Base-by-base conservation (phyloP, 495 filamentous ascomycete species). In the Podospora comata region DNA sequence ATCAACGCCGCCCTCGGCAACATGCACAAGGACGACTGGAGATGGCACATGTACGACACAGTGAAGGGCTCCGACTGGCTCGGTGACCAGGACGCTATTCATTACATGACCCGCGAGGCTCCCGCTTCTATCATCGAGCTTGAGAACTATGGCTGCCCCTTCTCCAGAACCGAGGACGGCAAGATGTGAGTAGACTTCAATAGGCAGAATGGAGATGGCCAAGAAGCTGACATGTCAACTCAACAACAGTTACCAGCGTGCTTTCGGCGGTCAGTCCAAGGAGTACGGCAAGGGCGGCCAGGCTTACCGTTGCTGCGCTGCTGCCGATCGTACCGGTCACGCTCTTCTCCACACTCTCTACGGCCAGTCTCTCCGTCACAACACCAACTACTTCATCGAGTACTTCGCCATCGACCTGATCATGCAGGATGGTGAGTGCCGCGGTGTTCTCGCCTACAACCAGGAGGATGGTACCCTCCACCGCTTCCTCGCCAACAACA, bases 41-140 rank as follows among this genome's bases (percentile, higher is more conserved):
- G 94, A 80, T 97, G 94, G 94, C 94, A 98, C 84, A 97, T 97
- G 94, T 98, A 97, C 85, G 94, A 98, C 81, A 98, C 94, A 60
- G 94, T 98, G 69, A 98, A 98, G 85, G 94, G 94, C 74, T 96
- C 92, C 65, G 94, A 98, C 85, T 98, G 94, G 94, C 87, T 98
- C 39, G 94, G 94, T 78, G 94, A 98, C 82, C 94, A 98, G 83
- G 94, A 98, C 81, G 94, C 94, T 62, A 98, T 98, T 77, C 94
- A 98, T 81, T 98, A 98, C 83, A 98, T 98, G 94, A 97, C 94
- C 69, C 87, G 93, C 69, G 95, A 97, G 80, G 94, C 94, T 23
- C 93, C 94, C 27, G 87, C 89, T 64, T 92, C 90, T 73, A 93
- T 98, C 67, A 91, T 95, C 77, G 94, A 98, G 83, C 83, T 98